Evolutionary conservation across 495 filamentous ascomycete genomes (phyloP).

Genomic region (Hamigera avellanea): DNA sequence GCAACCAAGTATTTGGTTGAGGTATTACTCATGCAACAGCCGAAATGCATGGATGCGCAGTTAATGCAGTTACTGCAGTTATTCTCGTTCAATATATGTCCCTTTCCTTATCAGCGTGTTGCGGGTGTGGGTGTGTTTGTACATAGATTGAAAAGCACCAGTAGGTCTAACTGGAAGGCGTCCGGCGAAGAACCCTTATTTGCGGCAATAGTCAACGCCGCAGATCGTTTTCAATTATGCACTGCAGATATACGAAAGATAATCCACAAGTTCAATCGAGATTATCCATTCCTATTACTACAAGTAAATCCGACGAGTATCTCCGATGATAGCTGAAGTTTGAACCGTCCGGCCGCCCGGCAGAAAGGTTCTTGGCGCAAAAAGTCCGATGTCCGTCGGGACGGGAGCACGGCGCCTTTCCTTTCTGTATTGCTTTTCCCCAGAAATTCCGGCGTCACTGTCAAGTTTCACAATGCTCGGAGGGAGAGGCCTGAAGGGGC

Average conservation of each 20-base stretch:
- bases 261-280: no score
- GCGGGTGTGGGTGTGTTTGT: slow-evolving; percentile 9
- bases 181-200: slow-evolving; percentile 12
- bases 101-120: no score
- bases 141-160: slow-evolving; percentile 20
- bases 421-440: slow-evolving; percentile 3
- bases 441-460: slow-evolving; percentile 3
- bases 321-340: slow-evolving; percentile 5
- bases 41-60: background rate
- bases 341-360: slow-evolving; percentile 19
- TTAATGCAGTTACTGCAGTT: no score
- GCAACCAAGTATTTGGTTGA: no score
- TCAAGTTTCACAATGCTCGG: slow-evolving; percentile 24
- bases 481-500: slow-evolving; percentile 22
- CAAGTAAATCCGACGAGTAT: background rate
- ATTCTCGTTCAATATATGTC: no score
- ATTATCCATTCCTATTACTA: no score
- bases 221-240: no score
- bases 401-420: background rate
- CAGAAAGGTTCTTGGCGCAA: slow-evolving; percentile 20
- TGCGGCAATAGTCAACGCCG: no score
- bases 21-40: background rate
- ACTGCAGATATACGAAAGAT: no score
- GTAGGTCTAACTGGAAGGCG: slow-evolving; percentile 15
- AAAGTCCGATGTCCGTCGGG: slow-evolving; percentile 10